Base-by-base conservation (phyloP, 805 yeast species). In the Myxozyma monticola region DNA sequence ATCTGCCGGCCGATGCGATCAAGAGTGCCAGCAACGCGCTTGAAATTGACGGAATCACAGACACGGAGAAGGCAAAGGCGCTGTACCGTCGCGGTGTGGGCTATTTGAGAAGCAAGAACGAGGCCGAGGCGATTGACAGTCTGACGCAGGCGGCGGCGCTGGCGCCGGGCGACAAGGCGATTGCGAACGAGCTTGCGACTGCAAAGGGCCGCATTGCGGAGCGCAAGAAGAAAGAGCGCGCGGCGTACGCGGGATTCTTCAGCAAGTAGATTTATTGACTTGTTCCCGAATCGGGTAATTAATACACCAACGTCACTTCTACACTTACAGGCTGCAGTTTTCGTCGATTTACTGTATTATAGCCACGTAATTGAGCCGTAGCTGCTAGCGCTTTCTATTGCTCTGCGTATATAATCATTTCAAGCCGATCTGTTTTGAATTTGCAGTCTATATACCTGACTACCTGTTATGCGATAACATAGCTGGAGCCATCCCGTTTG, bases 21-120 rank as follows among this genome's bases (percentile, higher is more conserved):
- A 68, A 71, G 33, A 79, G 85, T 3, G 76, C 95, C 3, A 72
- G 81, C 1, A 78, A 79, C 37, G 96, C 87, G 1, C 72, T 86
- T 36, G 84, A 76, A 37, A 76, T 76, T 24, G 85, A 81, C 37
- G 69, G 61, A 1, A 71, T 81, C 4, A 88, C 82, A 49, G 87
- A 80, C 41, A 78, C 81, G 56, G 80, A 88, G 21, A 78, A 78
- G 65, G 87, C 95, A 9, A 90, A 90, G 71, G 96, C 96, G 0
- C 71, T 79, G 37, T 90, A 84, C 72, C 82, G 97, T 66, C 82
- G 89, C 69, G 97, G 96, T 37, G 72, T 78, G 62, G 96, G 89
- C 0, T 76, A 83, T 62, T 66, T 79, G 51, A 69, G 77, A 14
- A 71, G 76, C 17, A 82, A 82, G 61, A 83, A 87, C 63, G 85